Evolutionary conservation across 2,329 filamentous ascomycete species (phyloP).

Genomic region (Tolypocladium endophyticum): DNA sequence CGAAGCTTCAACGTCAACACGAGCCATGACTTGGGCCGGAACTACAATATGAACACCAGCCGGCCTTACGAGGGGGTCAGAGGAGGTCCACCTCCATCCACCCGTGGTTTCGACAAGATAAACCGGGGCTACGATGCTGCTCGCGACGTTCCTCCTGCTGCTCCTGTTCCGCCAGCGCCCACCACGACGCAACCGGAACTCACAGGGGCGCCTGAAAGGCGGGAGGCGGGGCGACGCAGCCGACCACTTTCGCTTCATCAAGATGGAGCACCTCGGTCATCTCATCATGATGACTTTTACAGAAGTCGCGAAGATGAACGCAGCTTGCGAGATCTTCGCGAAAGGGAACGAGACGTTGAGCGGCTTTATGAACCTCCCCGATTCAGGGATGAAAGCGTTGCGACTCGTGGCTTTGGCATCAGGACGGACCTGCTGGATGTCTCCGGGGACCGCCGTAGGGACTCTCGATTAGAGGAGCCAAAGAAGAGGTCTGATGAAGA

Average conservation of each 20-base stretch:
- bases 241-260: slow-evolving; percentile 44
- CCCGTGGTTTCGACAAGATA: slow-evolving; percentile 61
- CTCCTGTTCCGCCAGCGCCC: slow-evolving; percentile 26
- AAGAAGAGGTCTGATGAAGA: slow-evolving; percentile 21
- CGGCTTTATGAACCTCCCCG: slow-evolving; percentile 16
- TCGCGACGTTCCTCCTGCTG: slow-evolving; percentile 29
- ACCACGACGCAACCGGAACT: slow-evolving; percentile 10
- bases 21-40: slow-evolving; percentile 29
- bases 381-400: slow-evolving; percentile 36
- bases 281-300: slow-evolving; percentile 37
- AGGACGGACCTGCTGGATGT: slow-evolving; percentile 28
- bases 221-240: slow-evolving; percentile 16
- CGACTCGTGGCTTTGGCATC: slow-evolving; percentile 40
- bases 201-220: slow-evolving; percentile 5
- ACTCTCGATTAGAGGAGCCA: slow-evolving; percentile 17
- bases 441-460: slow-evolving; percentile 25
- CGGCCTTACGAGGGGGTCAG: slow-evolving; percentile 25
- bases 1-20: slow-evolving; percentile 36
- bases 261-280: slow-evolving; percentile 31
- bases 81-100: slow-evolving; percentile 55
- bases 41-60: slow-evolving; percentile 24
- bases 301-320: slow-evolving; percentile 38
- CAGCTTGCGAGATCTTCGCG: slow-evolving; percentile 28
- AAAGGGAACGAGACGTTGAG: slow-evolving; percentile 25
- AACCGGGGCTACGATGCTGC: slow-evolving; percentile 41